phyloP scores from a whole-genome alignment of 2,329 filamentous ascomycete species.

The Monilinia laxa region DNA sequence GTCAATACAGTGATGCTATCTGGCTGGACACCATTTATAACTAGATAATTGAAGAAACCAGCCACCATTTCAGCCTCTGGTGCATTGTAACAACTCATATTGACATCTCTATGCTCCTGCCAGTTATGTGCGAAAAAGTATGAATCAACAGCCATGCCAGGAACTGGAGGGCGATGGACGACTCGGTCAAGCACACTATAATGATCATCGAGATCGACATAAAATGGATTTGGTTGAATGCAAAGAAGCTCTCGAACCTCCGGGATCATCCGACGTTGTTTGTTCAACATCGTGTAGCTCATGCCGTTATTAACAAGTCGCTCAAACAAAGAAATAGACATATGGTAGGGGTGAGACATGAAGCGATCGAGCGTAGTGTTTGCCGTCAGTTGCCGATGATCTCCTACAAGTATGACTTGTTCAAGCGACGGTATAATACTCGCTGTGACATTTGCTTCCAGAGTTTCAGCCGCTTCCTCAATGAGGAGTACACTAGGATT shows the following conservation, averaged over 20 bases:
- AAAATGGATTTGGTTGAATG: conserved; percentile 52
- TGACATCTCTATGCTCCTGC: conserved; percentile 61
- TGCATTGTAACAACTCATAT: conserved; percentile 66
- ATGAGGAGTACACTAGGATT: conserved; percentile 63
- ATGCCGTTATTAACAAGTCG: conserved; percentile 58
- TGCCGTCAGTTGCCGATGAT: conserved; percentile 66
- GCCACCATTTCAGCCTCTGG: conserved; percentile 76
- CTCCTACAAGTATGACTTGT: conserved; percentile 66
- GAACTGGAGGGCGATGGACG: conserved; percentile 51
- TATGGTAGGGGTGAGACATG: conserved; percentile 55
- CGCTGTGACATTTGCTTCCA: conserved; percentile 55
- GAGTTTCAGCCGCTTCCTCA: conserved; percentile 66
- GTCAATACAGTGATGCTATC: conserved; percentile 75
- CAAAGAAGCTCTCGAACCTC: conserved; percentile 60
- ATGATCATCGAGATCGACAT: conserved; percentile 58
- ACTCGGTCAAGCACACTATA: conserved; percentile 53
- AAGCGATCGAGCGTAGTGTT: conserved; percentile 57
- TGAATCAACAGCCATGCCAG: conserved; percentile 62
- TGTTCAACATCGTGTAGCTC: conserved; percentile 55
- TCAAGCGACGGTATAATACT: conserved; percentile 61
- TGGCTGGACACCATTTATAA: conserved; percentile 61
- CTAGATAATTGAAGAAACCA: conserved; percentile 68
- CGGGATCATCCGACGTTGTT: conserved; percentile 68
- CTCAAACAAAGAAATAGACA: conserved; percentile 69
- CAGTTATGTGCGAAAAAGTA: conserved; percentile 66